Base-by-base conservation (phyloP, 164 flowering plant genomes). In the Taxillus chinensis region DNA sequence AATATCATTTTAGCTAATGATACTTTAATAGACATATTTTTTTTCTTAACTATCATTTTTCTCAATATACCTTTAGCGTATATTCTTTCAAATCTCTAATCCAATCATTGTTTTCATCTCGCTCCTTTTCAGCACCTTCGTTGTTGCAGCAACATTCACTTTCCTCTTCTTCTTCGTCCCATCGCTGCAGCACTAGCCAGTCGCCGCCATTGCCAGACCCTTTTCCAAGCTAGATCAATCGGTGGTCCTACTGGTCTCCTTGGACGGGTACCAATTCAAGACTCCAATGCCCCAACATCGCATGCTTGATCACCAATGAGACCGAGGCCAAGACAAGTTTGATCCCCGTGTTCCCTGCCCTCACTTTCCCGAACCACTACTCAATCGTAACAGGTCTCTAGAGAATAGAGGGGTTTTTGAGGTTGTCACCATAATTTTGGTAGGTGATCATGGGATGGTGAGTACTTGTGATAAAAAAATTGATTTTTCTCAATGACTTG, bases 371-470 rank as follows among this genome's bases (percentile, higher is more conserved):
- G 2, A 92, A 92, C 60, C 98, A 92, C 64, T 90, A 92, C 74
- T 83, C 96, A 2, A 92, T 92, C 50, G 96, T 73, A 42, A 92
- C 98, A 5, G 97, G 98, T 3, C 80, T 92, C 14, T 92, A 16
- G 97, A 93, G 48, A 72, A 78, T 9, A 79, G 86, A 79, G 96
- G 88, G 63, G 76, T 86, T 48, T 84, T 90, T 67, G 95, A 93
- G 73, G 98, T 90, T 81, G 98, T 90, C 16, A 85, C 56, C 39
- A 75, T 90, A 15, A 79, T 93, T 38, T 43, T 90, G 81, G 83
- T 93, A n/a, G 99, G 99, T 55, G 99, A 93, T 82, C 99, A 93
- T 79, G 99, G 99, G 13, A 93, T 93, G 99, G 99, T 90, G 9
- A 90, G 96, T 41, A 93, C 92, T 0, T 93, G 99, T 69, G 97